Percentiles rank a stretch among this genome's conserved stretches.
Evolutionary conservation across 129 eudicot genomes (phyloP).

Genomic region (Saussurea involucrata): DNA sequence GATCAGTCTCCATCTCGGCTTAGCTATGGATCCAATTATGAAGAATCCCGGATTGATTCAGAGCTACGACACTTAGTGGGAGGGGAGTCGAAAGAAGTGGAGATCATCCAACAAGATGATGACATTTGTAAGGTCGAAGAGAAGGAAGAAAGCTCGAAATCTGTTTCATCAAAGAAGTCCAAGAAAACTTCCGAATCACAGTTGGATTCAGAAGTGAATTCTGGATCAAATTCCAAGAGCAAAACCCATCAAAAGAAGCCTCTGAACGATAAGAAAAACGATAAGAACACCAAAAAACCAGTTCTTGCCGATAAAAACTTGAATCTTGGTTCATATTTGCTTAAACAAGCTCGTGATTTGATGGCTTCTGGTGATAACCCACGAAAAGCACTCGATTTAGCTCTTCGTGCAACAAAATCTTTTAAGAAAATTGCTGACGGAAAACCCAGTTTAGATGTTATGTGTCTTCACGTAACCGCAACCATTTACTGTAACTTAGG

Average conservation of each 20-base stretch:
- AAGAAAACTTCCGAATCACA: conserved; percentile 43
- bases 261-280: conserved; percentile 26
- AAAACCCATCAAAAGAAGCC: conserved; percentile 35
- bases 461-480: conserved; percentile 74
- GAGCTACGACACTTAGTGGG: conserved; percentile 86
- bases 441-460: conserved; percentile 67
- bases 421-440: conserved; percentile 60
- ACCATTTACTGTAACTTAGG: conserved; percentile 70
- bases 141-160: conserved; percentile 42
- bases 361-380: conserved; percentile 73
- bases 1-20: conserved; percentile 87
- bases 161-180: conserved; percentile 36
- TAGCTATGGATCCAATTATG: conserved; percentile 85
- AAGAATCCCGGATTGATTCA: conserved; percentile 87
- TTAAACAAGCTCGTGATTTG: conserved; percentile 88
- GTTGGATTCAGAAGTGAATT: conserved; percentile 49
- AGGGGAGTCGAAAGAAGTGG: conserved; percentile 89
- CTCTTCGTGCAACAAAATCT: conserved; percentile 69
- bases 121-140: conserved; percentile 35
- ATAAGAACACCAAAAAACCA: conserved; percentile 25
- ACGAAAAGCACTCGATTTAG: conserved; percentile 66
- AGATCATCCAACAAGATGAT: conserved; percentile 76
- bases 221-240: conserved; percentile 49
- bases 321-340: conserved; percentile 78
- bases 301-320: conserved; percentile 45